These are phyloP conservation scores for Cryptococcus maquisensis DNA, from an alignment of 1,284 basidiomycete species.

Conservation along the genomic window DNA sequence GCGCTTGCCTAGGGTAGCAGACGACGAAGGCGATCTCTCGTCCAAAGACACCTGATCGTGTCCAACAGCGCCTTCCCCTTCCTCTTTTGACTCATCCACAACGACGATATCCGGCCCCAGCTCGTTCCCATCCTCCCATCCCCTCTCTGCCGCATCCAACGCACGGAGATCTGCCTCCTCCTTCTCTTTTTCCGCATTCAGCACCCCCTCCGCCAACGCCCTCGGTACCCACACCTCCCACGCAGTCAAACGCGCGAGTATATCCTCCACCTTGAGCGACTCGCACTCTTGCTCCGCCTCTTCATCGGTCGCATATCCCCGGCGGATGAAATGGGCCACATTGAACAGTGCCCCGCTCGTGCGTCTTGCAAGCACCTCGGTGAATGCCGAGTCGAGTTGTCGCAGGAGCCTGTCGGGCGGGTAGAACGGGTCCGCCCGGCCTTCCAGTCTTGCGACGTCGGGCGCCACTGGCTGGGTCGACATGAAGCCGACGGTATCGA, in stretches of 20 bases:
- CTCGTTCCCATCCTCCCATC: not conserved
- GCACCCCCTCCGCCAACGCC: not conserved
- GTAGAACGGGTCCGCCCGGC: slow-evolving; percentile 11
- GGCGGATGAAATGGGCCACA: slow-evolving; percentile 1
- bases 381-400: slow-evolving; percentile 7
- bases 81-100: not conserved
- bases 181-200: not conserved
- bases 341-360: not conserved
- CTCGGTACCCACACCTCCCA: slow-evolving; percentile 9
- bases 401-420: slow-evolving; percentile 7
- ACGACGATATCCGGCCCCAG: not conserved
- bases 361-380: not conserved
- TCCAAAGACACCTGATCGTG: not conserved
- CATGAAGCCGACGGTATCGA: slow-evolving; percentile 6
- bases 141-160: not conserved
- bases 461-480: not conserved
- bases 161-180: not conserved
- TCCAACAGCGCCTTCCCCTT: not conserved
- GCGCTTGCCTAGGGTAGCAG: not conserved
- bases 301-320: slow-evolving; percentile 3
- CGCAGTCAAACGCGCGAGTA: slow-evolving; percentile 3
- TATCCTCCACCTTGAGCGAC: not conserved
- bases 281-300: slow-evolving; percentile 10
- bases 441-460: not conserved
- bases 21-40: not conserved